These are phyloP conservation scores for Candida qinlingensis DNA, from an alignment of 805 yeast species.

Conservation along the genomic window DNA sequence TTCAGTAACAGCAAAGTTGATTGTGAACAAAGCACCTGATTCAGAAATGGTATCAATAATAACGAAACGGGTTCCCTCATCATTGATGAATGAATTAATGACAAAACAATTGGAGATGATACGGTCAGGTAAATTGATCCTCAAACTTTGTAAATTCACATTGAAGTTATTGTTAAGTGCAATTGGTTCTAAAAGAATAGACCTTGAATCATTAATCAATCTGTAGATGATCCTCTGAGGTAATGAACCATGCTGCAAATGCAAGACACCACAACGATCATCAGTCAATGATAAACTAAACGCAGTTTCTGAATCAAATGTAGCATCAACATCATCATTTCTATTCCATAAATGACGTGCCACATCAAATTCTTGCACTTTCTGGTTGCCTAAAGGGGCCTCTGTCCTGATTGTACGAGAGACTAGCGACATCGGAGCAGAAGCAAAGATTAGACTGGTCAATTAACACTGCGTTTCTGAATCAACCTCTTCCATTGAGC, in stretches of 20 bases:
- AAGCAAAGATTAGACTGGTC: no score
- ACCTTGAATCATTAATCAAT: conserved; percentile 13
- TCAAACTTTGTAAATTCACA: conserved; percentile 14
- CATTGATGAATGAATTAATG: conserved; percentile 27
- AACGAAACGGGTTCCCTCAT: conserved; percentile 24
- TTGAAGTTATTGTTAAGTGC: conserved; percentile 20
- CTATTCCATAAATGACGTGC: conserved; percentile 20
- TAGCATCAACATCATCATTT: neutral
- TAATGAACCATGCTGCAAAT: neutral
- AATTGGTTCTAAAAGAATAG: conserved; percentile 20
- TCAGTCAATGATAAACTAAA: conserved; percentile 16
- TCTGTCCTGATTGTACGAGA: conserved; percentile 11
- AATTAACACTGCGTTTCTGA: no score
- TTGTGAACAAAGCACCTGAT: conserved; percentile 46
- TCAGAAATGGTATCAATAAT: conserved; percentile 52
- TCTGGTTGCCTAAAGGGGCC: neutral
- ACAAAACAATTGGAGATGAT: conserved; percentile 33
- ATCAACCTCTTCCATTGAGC: no score
- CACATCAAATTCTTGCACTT: conserved; percentile 18
- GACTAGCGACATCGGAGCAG: conserved; percentile 10
- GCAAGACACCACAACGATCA: conserved; percentile 18
- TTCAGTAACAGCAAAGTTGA: conserved; percentile 37
- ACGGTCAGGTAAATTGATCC: conserved; percentile 34
- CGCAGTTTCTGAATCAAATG: conserved; percentile 17
- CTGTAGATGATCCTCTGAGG: conserved; percentile 29